Conservation (phyloP, 192 early-diverging fungal species). For the Coemansia sp. region DNA sequence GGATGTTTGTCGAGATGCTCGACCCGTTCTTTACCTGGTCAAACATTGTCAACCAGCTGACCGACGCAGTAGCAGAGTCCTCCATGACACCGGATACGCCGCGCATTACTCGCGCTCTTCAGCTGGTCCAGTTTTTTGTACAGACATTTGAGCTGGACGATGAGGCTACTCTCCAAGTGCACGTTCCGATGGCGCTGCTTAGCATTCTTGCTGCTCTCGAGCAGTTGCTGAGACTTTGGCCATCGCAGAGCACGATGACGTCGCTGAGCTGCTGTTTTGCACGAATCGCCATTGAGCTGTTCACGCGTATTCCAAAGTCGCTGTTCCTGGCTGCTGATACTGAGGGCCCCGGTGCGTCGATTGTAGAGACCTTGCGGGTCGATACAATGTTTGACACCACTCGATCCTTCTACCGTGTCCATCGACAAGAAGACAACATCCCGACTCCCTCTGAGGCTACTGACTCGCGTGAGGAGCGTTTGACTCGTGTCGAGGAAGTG, state of each 20-base stretch:
- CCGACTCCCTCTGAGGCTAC: not conserved
- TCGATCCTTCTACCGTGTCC: conserved; percentile 31
- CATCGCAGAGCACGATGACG: not conserved
- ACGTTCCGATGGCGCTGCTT: conserved; percentile 77
- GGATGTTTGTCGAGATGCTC: conserved; percentile 91
- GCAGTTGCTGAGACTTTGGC: conserved; percentile 2
- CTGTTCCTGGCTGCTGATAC: conserved; percentile 17
- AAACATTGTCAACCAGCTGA: conserved; percentile 62
- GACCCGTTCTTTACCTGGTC: conserved; percentile 86
- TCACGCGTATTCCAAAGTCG: conserved; percentile 42
- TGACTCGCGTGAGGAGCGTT: not conserved
- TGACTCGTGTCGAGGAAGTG: conserved; percentile 3
- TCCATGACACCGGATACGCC: not conserved
- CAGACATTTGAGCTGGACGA: conserved; percentile 76
- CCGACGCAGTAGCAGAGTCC: conserved; percentile 46
- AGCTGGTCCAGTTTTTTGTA: conserved; percentile 74
- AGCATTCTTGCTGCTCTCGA: conserved; percentile 54
- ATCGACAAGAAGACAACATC: not conserved
- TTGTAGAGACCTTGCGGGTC: not conserved
- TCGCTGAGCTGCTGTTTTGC: conserved; percentile 34
- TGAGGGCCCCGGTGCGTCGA: not conserved
- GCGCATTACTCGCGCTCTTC: conserved; percentile 41
- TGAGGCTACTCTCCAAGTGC: conserved; percentile 81
- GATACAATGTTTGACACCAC: conserved; percentile 23
- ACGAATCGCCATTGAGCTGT: conserved; percentile 47